phyloP scores from a whole-genome alignment of 2,329 filamentous ascomycete species.

The Daldinia eschscholtzii region DNA sequence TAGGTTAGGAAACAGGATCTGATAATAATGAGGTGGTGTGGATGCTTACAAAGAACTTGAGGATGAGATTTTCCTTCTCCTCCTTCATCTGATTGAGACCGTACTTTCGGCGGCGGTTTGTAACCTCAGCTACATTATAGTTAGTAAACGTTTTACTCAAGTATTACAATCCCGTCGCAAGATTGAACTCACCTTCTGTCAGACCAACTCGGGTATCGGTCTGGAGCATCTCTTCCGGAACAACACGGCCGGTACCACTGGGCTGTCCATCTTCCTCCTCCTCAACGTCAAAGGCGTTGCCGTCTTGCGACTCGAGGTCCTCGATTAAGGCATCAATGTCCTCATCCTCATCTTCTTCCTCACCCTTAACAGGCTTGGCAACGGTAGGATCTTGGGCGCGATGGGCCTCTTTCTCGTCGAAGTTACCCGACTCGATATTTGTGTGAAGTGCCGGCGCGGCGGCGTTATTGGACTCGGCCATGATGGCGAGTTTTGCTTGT shows the following conservation, averaged over 20 bases:
- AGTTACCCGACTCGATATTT: constrained; percentile 73
- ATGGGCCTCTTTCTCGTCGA: constrained; percentile 71
- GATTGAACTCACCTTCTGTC: constrained; percentile 76
- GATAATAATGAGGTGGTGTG: constrained; percentile 44
- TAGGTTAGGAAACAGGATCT: neutral
- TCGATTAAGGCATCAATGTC: constrained; percentile 90
- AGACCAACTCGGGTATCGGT: constrained; percentile 81
- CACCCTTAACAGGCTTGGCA: constrained; percentile 58
- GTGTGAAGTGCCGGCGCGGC: constrained; percentile 71
- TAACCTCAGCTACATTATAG: constrained; percentile 47
- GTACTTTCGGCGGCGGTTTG: constrained; percentile 70
- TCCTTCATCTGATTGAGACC: constrained; percentile 93
- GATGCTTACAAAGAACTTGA: constrained; percentile 75
- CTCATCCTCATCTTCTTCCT: constrained; percentile 79
- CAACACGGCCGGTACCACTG: constrained; percentile 68
- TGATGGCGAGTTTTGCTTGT: constrained; percentile 53
- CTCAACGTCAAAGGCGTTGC: constrained; percentile 73
- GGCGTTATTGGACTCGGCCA: constrained; percentile 66
- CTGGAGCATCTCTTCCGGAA: constrained; percentile 78
- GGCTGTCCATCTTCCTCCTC: constrained; percentile 68
- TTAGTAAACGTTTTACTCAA: constrained; percentile 31
- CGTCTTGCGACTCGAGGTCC: constrained; percentile 86
- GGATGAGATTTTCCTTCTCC: constrained; percentile 85
- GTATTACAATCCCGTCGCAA: constrained; percentile 67
- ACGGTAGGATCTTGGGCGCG: constrained; percentile 53